These are phyloP conservation scores for Erigeron canadensis DNA, from an alignment of 129 eudicot species.

Conservation along the genomic window DNA sequence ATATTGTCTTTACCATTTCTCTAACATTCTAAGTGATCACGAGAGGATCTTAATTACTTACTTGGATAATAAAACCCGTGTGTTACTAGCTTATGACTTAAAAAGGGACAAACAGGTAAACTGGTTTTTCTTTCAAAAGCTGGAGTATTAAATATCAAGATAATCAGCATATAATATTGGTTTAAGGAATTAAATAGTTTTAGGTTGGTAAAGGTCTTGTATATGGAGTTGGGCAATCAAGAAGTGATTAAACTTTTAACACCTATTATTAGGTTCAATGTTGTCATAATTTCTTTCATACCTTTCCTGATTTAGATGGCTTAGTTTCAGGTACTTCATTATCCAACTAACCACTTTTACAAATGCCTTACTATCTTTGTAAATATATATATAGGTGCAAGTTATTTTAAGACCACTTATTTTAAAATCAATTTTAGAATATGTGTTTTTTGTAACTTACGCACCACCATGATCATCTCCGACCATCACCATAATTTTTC, in stretches of 20 bases:
- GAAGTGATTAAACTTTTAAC: neutral
- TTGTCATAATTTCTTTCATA: slow-evolving; percentile 20
- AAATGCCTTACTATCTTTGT: neutral
- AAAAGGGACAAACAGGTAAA: neutral
- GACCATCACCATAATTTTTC: too few species aligned
- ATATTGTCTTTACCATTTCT: neutral
- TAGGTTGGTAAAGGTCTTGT: slow-evolving; percentile 26
- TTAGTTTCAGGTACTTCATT: slow-evolving; percentile 27
- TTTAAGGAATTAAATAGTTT: slow-evolving; percentile 1
- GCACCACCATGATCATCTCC: too few species aligned
- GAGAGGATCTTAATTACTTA: neutral
- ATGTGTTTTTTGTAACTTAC: neutral
- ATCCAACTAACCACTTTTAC: slow-evolving; percentile 17
- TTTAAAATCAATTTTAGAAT: neutral
- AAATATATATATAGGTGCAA: neutral
- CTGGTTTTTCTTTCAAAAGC: too few species aligned
- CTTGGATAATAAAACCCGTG: neutral
- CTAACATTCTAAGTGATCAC: neutral
- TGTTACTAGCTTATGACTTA: too few species aligned
- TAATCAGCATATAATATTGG: neutral
- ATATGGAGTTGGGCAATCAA: slow-evolving; percentile 23
- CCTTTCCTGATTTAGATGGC: slow-evolving; percentile 26
- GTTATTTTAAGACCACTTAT: neutral
- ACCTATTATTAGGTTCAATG: slow-evolving; percentile 17
- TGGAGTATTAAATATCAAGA: neutral